Evolutionary conservation across 371 early-diverging fungal genomes (phyloP).

Genomic region (Mucor lusitanicus): DNA sequence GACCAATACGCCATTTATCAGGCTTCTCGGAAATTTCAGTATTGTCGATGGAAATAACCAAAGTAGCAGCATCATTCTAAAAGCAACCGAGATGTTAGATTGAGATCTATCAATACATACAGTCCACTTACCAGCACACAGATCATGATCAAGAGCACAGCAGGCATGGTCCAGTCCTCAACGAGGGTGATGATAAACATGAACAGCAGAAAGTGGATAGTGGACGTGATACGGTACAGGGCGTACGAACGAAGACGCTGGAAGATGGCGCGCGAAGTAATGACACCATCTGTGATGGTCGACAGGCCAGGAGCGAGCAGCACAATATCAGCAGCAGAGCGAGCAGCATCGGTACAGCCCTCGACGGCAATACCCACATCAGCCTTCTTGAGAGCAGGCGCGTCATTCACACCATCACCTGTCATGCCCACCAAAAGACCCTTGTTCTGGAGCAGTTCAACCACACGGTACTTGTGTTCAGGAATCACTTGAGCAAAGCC

Average conservation of each 20-base stretch:
- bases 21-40: conserved; percentile 79
- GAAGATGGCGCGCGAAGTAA: conserved; percentile 85
- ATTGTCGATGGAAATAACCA: conserved; percentile 92
- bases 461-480: conserved; percentile 67
- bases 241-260: conserved; percentile 91
- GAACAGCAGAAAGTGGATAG: conserved; percentile 90
- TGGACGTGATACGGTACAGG: conserved; percentile 89
- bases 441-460: conserved; percentile 52
- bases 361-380: conserved; percentile 65
- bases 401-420: conserved; percentile 92
- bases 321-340: conserved; percentile 93
- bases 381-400: conserved; percentile 75
- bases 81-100: too few species aligned
- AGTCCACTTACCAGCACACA: conserved; percentile 60
- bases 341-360: conserved; percentile 90
- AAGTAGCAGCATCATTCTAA: conserved; percentile 88
- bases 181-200: conserved; percentile 87
- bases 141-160: conserved; percentile 83
- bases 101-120: neutral
- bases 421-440: conserved; percentile 65
- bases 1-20: conserved; percentile 87
- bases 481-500: conserved; percentile 88
- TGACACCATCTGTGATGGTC: conserved; percentile 87
- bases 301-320: conserved; percentile 85
- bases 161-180: conserved; percentile 82